These are phyloP conservation scores for Lithospermum erythrorhizon DNA, from an alignment of 257 asterid genomes.

Conservation along the genomic window DNA sequence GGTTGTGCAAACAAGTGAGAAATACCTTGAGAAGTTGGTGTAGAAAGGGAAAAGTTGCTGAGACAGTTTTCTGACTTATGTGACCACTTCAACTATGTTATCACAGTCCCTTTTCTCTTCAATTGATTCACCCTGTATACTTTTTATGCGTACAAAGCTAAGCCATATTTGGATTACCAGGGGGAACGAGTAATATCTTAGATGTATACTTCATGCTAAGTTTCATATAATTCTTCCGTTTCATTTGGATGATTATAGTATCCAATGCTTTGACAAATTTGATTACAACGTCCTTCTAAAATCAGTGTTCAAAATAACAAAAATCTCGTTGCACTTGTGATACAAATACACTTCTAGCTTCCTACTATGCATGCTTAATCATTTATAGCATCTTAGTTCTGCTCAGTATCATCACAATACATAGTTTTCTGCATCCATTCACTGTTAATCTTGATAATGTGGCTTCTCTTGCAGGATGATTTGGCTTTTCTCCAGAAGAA, in stretches of 20 bases:
- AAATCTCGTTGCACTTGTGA: background rate
- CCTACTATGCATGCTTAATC: no score
- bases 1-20: background rate
- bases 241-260: background rate
- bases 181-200: background rate
- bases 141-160: no score
- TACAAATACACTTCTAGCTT: no score
- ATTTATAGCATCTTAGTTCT: no score
- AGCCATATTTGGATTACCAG: background rate
- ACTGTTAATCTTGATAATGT: background rate
- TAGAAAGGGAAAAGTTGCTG: background rate
- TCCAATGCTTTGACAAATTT: background rate
- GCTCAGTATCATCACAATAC: background rate
- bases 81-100: no score
- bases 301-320: background rate
- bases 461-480: conserved; percentile 35
- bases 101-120: no score
- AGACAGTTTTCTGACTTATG: no score
- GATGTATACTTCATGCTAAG: background rate
- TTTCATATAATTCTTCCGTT: background rate
- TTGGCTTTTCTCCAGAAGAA: conserved; percentile 61
- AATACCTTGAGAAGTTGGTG: background rate
- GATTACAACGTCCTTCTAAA: background rate
- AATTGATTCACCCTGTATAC: no score
- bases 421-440: background rate